These are phyloP conservation scores for Solanum sparsipilum DNA, from an alignment of 257 asterid species.

Conservation along the genomic window DNA sequence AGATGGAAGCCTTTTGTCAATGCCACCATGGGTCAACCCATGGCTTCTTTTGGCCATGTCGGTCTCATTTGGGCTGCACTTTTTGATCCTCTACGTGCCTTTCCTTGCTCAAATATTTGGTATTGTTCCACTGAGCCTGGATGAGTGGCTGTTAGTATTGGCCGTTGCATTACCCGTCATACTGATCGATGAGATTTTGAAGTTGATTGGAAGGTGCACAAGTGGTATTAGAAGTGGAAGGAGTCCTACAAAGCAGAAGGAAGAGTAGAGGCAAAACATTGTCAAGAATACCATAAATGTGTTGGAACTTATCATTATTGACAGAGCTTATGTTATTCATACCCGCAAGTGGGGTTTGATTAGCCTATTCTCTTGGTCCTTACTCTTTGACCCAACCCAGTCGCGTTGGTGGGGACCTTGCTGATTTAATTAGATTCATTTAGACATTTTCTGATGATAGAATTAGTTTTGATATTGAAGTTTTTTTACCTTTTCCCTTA, in stretches of 20 bases:
- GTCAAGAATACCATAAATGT: neutral
- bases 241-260: conserved; percentile 41
- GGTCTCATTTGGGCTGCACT: conserved; percentile 83
- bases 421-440: conserved; percentile 15
- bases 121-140: conserved; percentile 77
- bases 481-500: neutral
- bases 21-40: conserved; percentile 99
- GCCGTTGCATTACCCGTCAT: conserved; percentile 82
- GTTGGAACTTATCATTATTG: neutral
- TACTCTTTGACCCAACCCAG: neutral
- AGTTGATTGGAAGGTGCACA: conserved; percentile 73
- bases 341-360: conserved; percentile 1
- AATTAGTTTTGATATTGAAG: neutral
- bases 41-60: conserved; percentile 97
- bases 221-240: conserved; percentile 31
- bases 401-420: conserved; percentile 22
- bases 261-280: conserved; percentile 29
- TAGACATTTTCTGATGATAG: conserved; percentile 21
- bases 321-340: neutral
- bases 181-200: conserved; percentile 75
- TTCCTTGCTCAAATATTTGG: conserved; percentile 85
- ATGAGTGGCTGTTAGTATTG: conserved; percentile 80
- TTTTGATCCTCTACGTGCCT: conserved; percentile 88
- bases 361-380: conserved; percentile 6
- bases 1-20: conserved; percentile 82